A percentile compares a stretch with the other conserved stretches of the same genome.
Conservation (phyloP, 176 grass and related monocot species). For the Triticum timopheevii region DNA sequence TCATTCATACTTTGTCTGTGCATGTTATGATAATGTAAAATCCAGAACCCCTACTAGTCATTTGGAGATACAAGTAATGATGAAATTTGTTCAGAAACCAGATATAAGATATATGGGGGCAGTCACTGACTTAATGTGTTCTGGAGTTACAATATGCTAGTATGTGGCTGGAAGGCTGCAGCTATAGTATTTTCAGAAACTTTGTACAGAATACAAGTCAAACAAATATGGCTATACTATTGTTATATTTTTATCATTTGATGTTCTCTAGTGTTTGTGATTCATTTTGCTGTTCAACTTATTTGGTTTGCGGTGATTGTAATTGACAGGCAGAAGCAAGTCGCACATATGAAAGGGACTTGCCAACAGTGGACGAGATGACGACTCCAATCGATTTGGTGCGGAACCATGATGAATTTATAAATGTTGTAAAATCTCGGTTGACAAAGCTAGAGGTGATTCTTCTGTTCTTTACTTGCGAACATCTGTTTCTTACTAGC, state of each 20-base stretch:
- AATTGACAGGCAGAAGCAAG: constrained; percentile 43
- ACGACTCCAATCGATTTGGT: constrained; percentile 49
- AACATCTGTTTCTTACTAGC: constrained; percentile 20
- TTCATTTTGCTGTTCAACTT: constrained; percentile 19
- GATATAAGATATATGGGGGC: not conserved
- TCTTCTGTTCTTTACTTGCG: constrained; percentile 12
- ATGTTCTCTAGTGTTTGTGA: not conserved
- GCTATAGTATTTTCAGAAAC: constrained; percentile 21
- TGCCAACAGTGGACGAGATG: constrained; percentile 49
- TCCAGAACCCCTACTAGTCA: not conserved
- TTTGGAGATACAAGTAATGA: constrained; percentile 8
- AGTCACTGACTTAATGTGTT: constrained; percentile 12
- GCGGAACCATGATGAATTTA: constrained; percentile 74
- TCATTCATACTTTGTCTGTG: not conserved
- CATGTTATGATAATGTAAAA: constrained; percentile 15
- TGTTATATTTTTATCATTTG: constrained; percentile 25
- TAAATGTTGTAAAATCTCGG: constrained; percentile 93
- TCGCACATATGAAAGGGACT: constrained; percentile 48
- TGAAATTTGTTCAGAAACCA: constrained; percentile 6
- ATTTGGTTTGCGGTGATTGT: constrained; percentile 25
- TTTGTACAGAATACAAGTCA: constrained; percentile 7
- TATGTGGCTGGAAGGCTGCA: not conserved
- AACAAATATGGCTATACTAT: not conserved
- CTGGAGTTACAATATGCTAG: not conserved
- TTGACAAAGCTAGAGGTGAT: constrained; percentile 86